Base-by-base conservation (phyloP, 352 stramenopile genomes). In the Globisporangium uncinulatum region DNA sequence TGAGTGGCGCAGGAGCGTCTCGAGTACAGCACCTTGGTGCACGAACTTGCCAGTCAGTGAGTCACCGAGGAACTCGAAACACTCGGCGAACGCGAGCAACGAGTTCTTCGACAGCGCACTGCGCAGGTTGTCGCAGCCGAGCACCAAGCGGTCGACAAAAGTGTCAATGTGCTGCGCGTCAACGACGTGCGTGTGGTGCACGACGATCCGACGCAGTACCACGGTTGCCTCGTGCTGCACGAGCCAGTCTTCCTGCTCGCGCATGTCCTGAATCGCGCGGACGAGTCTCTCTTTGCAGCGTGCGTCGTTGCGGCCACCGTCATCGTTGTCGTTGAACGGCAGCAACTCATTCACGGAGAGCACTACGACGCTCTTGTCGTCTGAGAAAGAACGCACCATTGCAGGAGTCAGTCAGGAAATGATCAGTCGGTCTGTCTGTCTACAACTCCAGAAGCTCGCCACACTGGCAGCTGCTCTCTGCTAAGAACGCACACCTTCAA, bases 81-180 rank as follows among this genome's bases (percentile, higher is more conserved):
- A 86, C 66, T 92, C 82, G 8, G 70, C 65, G 46, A 76, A 63
- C 17, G 77, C 77, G 6, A 89, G 46, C 29, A 92, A 52, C 43
- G 75, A 81, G 48, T 92, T 92, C 59, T 89, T 89, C n/a, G 73
- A 73, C 13, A 84, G 70, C 3, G 78, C 68, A 0, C 79, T 89
- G 24, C 82, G 82, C 43, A 92, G 59, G 66, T 83, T 87, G 57
- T 90, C 72, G 41, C 76, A 73, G 10, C 68, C 77, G 15, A 71
- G 21, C 2, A 69, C 56, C 36, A 92, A 62, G 5, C 51, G 59
- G 4, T 63, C 54, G 5, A 89, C 24, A n/a, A 82, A 56, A 1
- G 48, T 51, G 9, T 61, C 57, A 0, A 79, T 41, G 10, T 77
- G 54, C 9, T 57, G 50, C 9, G 50, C 59, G 6, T 59, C 55